Evolutionary conservation across 768 basidiomycete genomes (phyloP).

Genomic region (Leucogyrophana mollusca): DNA sequence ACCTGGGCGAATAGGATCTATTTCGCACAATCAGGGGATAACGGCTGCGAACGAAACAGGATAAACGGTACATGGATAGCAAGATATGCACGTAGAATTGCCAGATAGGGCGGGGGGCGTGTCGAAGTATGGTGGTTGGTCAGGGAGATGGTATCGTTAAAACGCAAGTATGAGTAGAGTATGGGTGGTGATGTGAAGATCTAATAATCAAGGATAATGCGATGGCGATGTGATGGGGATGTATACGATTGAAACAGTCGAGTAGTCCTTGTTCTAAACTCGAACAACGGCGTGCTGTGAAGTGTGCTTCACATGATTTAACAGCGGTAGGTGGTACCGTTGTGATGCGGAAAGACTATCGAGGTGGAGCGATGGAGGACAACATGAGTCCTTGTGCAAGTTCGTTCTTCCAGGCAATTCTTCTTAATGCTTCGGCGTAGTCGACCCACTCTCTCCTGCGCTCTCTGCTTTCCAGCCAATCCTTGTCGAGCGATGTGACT

Average conservation of each 20-base stretch:
- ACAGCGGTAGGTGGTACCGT: background rate
- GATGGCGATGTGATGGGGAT: constrained; percentile 12
- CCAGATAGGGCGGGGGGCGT: constrained; percentile 14
- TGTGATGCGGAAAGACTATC: constrained; percentile 32
- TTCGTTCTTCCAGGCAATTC: constrained; percentile 85
- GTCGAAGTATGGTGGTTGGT: background rate
- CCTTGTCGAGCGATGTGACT: constrained; percentile 69
- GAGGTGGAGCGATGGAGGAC: constrained; percentile 64
- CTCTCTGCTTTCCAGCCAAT: constrained; percentile 82
- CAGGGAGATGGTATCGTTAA: constrained; percentile 27
- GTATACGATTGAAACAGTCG: constrained; percentile 1
- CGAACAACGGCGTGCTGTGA: constrained; percentile 6
- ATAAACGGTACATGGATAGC: constrained; percentile 29
- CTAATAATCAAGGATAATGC: constrained; percentile 15
- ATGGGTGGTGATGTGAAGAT: constrained; percentile 21
- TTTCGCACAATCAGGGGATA: constrained; percentile 2
- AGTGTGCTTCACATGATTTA: constrained; percentile 6
- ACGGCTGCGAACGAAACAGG: constrained; percentile 8
- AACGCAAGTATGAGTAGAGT: constrained; percentile 20
- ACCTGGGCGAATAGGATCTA: constrained; percentile 2
- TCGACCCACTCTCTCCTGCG: constrained; percentile 87
- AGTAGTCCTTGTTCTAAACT: constrained; percentile 1
- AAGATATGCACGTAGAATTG: constrained; percentile 26
- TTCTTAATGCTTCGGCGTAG: constrained; percentile 72
- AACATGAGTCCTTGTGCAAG: constrained; percentile 72